These are phyloP conservation scores for Xylona heveae DNA, from an alignment of 495 filamentous ascomycete genomes.

Conservation along the genomic window DNA sequence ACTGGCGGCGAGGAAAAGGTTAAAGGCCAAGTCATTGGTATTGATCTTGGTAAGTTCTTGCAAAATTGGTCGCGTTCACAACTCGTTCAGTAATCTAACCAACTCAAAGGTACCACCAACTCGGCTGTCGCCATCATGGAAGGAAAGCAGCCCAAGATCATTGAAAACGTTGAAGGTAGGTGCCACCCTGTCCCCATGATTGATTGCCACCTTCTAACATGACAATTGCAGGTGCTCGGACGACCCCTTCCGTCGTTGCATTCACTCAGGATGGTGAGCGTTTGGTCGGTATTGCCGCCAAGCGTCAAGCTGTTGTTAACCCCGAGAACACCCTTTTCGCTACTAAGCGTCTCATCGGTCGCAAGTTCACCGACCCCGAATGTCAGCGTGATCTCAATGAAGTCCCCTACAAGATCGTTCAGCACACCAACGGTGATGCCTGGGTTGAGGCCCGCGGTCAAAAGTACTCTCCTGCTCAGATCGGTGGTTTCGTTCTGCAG, in stretches of 20 bases:
- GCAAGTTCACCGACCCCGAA: slow-evolving; percentile 91
- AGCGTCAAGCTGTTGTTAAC: slow-evolving; percentile 98
- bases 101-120: slow-evolving; percentile 95
- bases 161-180: slow-evolving; percentile 90
- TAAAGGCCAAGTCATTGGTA: slow-evolving; percentile 91
- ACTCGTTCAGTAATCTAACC: too few species aligned
- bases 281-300: slow-evolving; percentile 91
- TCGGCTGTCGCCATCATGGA: slow-evolving; percentile 97
- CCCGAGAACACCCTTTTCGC: slow-evolving; percentile 98
- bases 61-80: too few species aligned
- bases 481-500: slow-evolving; percentile 88
- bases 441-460: slow-evolving; percentile 93
- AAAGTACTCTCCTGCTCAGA: slow-evolving; percentile 96
- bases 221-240: slow-evolving; percentile 53
- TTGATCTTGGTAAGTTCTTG: slow-evolving; percentile 79
- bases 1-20: slow-evolving; percentile 74
- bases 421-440: slow-evolving; percentile 93
- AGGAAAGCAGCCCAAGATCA: slow-evolving; percentile 84
- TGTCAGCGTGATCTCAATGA: slow-evolving; percentile 96
- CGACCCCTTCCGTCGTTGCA: slow-evolving; percentile 91
- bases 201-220: slow-evolving; percentile 5
- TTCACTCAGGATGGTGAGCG: slow-evolving; percentile 96
- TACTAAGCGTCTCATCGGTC: slow-evolving; percentile 97
- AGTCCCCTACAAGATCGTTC: slow-evolving; percentile 97
- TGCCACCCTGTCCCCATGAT: slow-evolving; percentile 11